Evolutionary conservation across 306 rosid species (phyloP), one percentile per base, ranked within the genome.

Genomic region (Hippophae gyantsensis): DNA sequence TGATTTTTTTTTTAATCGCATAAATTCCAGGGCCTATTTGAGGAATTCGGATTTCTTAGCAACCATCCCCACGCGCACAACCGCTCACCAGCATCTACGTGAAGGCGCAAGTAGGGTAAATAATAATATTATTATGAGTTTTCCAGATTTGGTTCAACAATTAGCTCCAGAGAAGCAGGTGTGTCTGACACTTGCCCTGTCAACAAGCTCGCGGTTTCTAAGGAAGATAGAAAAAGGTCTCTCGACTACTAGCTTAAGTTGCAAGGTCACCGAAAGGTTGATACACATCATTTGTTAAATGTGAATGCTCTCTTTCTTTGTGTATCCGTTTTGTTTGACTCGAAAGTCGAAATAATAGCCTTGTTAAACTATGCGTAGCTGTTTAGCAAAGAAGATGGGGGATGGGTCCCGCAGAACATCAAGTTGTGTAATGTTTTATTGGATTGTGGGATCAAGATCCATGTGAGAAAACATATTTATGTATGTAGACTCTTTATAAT

Each of bases 11-110:
- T 54, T 9, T 63, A 67, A 49, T 62, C 68, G 0, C 59, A 64
- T 50, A 32, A 46, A 32, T 58, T 70, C 73, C 86, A 88, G 97
- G 95, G 82, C 48, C 79, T 86, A 45, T 84, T 83, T 25, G 78
- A 84, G 60, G 75, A 88, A 76, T 85, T 85, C 27, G 99, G 95
- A 47, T 92, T 92, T 63, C 61, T 70, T 25, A 74, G 60, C 47
- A 74, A 76, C 58, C 67, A 67, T 58, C 69, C 47, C 38, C 78
- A 64, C 62, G 73, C 55, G 76, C 68, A 25, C 47, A 61, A 70
- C 64, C 57, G 75, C 26, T 57, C 79, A 74, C 73, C 67, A 52
- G 57, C 74, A 51, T 65, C 67, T 32, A 70, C 70, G 40, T 59
- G 67, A 81, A 66, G 61, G 38, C 23, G 23, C 68, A 61, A 68